Percentiles rank a stretch among this genome's conserved stretches.
phyloP scores from a whole-genome alignment of 1,284 basidiomycete genomes.

The Rhodotorula sp. region DNA sequence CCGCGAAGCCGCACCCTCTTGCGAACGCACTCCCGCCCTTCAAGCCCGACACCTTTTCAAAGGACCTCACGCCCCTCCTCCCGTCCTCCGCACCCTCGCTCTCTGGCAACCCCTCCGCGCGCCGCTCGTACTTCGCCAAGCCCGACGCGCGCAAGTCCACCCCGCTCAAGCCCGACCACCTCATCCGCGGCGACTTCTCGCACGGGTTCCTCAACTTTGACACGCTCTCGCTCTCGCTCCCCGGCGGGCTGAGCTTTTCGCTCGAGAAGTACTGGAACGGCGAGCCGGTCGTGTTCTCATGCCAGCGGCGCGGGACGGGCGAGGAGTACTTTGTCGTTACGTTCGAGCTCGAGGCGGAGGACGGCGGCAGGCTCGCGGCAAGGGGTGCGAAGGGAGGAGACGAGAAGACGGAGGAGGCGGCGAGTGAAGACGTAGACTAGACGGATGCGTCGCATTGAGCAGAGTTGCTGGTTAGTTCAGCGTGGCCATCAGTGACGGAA shows the following conservation, averaged over 20 bases:
- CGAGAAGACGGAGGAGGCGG: background rate
- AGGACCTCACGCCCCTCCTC: constrained; percentile 35
- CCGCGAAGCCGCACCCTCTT: constrained; percentile 10
- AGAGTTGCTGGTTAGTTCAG: background rate
- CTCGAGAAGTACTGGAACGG: constrained; percentile 40
- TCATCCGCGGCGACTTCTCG: constrained; percentile 37
- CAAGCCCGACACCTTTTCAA: constrained; percentile 28
- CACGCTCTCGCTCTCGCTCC: constrained; percentile 39
- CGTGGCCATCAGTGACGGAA: too few species aligned
- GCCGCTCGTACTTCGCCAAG: constrained; percentile 38
- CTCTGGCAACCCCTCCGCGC: constrained; percentile 27
- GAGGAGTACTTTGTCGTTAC: constrained; percentile 36
- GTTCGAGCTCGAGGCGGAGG: constrained; percentile 32
- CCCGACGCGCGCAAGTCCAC: constrained; percentile 18
- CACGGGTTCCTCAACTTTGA: constrained; percentile 44
- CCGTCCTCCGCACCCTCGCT: constrained; percentile 57
- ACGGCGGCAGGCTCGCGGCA: background rate
- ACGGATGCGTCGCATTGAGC: too few species aligned
- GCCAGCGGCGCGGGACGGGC: constrained; percentile 6
- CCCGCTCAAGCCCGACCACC: constrained; percentile 1
- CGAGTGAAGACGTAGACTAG: constrained; percentile 18
- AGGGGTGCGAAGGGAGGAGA: background rate
- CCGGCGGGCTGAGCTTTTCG: constrained; percentile 30
- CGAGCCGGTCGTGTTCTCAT: constrained; percentile 24
- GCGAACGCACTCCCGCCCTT: constrained; percentile 14